A percentile compares a stretch with the other conserved stretches of the same genome.
These are phyloP conservation scores for Fomitopsis pinicola DNA, from an alignment of 1,284 basidiomycete genomes.

Conservation along the genomic window DNA sequence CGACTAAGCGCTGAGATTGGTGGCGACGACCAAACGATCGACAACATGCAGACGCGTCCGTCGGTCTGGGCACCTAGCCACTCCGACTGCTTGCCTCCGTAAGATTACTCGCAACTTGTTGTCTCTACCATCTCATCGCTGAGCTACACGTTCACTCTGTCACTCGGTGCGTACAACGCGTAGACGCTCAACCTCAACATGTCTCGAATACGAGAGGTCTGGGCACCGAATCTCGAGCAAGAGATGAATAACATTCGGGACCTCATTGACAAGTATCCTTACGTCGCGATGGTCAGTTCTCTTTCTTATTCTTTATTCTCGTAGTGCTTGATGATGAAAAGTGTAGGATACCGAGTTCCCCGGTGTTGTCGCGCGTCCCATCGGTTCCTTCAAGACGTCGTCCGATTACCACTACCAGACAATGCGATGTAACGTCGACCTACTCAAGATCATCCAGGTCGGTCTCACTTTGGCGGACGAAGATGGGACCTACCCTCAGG, in stretches of 20 bases:
- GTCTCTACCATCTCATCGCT: neutral
- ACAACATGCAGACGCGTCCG: constrained; percentile 2
- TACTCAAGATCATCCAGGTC: constrained; percentile 96
- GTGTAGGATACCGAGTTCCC: constrained; percentile 96
- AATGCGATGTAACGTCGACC: constrained; percentile 98
- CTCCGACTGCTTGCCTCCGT: neutral
- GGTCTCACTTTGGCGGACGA: constrained; percentile 94
- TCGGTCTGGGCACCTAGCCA: neutral
- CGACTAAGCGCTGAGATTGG: neutral
- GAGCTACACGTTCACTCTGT: neutral
- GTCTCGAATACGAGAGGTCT: constrained; percentile 88
- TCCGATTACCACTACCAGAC: constrained; percentile 99
- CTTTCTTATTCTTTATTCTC: constrained; percentile 10
- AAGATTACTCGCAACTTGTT: neutral
- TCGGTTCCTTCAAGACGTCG: constrained; percentile 94
- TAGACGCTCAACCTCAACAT: constrained; percentile 21
- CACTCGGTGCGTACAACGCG: neutral
- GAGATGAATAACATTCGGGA: constrained; percentile 90
- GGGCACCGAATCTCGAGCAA: constrained; percentile 88
- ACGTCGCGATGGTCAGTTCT: constrained; percentile 85
- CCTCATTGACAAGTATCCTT: constrained; percentile 88
- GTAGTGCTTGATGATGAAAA: constrained; percentile 10
- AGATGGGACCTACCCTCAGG: constrained; percentile 85
- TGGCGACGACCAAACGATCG: constrained; percentile 1
- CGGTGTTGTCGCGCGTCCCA: constrained; percentile 95